Base-by-base conservation (phyloP, 1,284 basidiomycete species). In the Apiotrichum siamense region DNA sequence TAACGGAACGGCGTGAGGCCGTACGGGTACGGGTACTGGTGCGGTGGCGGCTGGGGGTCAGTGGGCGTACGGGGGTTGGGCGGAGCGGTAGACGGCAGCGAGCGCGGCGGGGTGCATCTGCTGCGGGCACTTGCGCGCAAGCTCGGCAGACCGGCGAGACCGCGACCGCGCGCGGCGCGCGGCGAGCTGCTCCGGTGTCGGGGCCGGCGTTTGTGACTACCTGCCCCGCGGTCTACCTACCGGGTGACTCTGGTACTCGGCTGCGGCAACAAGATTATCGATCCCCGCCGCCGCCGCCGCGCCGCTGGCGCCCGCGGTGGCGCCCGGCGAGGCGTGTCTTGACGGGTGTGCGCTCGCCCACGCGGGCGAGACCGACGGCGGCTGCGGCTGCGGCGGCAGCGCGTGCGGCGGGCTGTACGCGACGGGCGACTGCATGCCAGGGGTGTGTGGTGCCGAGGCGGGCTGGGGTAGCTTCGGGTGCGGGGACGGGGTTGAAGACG, bases 1-100 rank as follows among this genome's bases (percentile, higher is more conserved):
- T 64, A 67, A 2, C 67, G 61, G 41, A 62, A 69, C 2, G 67
- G 65, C 33, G 62, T 64, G 7, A 67, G 37, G 40, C 65, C 65
- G 36, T 59, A 61, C 1, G 67, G 67, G 44, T 69, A 68, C 21
- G 58, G 51, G n/a, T 48, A 49, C 13, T 23, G n/a, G n/a, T n/a
- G 18, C 20, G 48, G 48, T 12, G 5, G 47, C 2, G 48, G 42
- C 17, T 31, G 38, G 13, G 44, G 27, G 18, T 36, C 15, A 36
- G 35, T 18, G n/a, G n/a, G n/a, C n/a, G n/a, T n/a, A n/a, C n/a
- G n/a, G n/a, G n/a, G n/a, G n/a, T n/a, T n/a, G n/a, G n/a, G n/a
- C n/a, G n/a, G n/a, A n/a, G n/a, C n/a, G n/a, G n/a, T n/a, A n/a
- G n/a, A n/a, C n/a, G n/a, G n/a, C n/a, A n/a, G n/a, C n/a, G n/a